Evolutionary conservation across 345 rosid species (phyloP).

Genomic region (Jatropha curcas): DNA sequence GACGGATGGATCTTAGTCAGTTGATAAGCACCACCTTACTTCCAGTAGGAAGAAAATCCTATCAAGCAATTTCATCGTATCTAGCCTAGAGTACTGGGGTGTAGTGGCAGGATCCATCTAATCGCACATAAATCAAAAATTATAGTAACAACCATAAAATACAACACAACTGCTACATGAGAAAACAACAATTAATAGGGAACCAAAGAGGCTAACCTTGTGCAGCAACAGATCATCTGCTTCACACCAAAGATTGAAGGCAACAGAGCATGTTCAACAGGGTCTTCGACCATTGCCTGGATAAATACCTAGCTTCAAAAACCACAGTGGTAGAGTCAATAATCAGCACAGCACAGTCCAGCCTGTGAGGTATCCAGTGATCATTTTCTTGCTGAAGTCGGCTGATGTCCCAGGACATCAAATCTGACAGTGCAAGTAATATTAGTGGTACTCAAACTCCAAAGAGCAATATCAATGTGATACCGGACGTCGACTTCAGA

Average conservation of each 20-base stretch:
- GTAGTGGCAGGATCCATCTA: too few species aligned
- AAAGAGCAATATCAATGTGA: conserved; percentile 71
- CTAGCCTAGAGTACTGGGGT: too few species aligned
- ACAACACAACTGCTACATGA: too few species aligned
- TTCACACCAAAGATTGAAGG: too few species aligned
- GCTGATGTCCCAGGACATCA: conserved; percentile 73
- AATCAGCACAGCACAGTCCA: conserved; percentile 75
- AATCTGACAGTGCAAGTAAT: conserved; percentile 79
- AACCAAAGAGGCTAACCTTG: too few species aligned
- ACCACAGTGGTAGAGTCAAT: conserved; percentile 83
- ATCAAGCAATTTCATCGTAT: conserved; percentile 67
- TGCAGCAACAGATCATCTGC: too few species aligned
- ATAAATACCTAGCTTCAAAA: conserved; percentile 81
- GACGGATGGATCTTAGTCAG: conserved; percentile 73
- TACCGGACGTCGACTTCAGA: conserved; percentile 84
- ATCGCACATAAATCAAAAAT: too few species aligned
- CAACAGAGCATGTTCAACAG: conserved; percentile 69
- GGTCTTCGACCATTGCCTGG: conserved; percentile 78
- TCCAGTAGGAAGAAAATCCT: conserved; percentile 74
- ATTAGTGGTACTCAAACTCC: conserved; percentile 76
- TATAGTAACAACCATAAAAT: too few species aligned
- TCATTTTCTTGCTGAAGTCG: conserved; percentile 87
- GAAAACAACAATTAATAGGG: too few species aligned
- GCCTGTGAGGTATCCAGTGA: conserved; percentile 82
- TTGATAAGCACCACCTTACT: conserved; percentile 77